Evolutionary conservation across 2,329 filamentous ascomycete genomes (phyloP), one percentile per base, ranked within the genome.

Genomic region (Penicillium sp.): DNA sequence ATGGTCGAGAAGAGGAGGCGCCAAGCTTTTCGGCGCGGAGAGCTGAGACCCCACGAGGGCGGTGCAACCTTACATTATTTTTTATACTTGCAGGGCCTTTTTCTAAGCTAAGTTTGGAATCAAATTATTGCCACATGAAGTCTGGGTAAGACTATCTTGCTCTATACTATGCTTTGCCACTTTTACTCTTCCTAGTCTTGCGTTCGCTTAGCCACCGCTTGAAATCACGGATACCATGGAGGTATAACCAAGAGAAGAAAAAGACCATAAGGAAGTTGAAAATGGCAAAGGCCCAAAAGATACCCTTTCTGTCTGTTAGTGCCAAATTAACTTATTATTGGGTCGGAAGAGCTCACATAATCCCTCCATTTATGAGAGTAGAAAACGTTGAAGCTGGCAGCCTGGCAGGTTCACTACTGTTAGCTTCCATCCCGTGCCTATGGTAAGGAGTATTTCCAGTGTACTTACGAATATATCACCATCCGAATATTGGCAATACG

Each of bases 281-380:
- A 1, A 78, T 63, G 18, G 84, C 80, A 59, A 80, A 88, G 0
- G 73, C 81, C 63, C 77, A 81, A 56, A 85, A 82, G 44, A 86
- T 81, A 2, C 83, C 77, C 70, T 71, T n/a, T 23, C 3, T 8
- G 0, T 15, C 12, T 40, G 3, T 40, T 25, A 40, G 38, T n/a
- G 12, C 12, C 20, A n/a, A 5, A 15, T 8, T 0, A 37, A 27
- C 45, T 23, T 23, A 23, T 23, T 6, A 23, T 28, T 7, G 20
- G 25, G 50, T 9, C 8, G 27, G 74, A 6, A 15, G 6, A 37
- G 63, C 69, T 61, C 55, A 72, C 70, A 66, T 85, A 87, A 50
- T 86, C 72, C 9, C 83, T 70, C 85, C 84, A 88, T 41, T 83
- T 81, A 44, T 86, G 67, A 1, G 65, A 65, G 41, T 84, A 82